Evolutionary conservation across 1,284 basidiomycete species (phyloP).

Genomic region (Leucocoprinus gongylophorus): DNA sequence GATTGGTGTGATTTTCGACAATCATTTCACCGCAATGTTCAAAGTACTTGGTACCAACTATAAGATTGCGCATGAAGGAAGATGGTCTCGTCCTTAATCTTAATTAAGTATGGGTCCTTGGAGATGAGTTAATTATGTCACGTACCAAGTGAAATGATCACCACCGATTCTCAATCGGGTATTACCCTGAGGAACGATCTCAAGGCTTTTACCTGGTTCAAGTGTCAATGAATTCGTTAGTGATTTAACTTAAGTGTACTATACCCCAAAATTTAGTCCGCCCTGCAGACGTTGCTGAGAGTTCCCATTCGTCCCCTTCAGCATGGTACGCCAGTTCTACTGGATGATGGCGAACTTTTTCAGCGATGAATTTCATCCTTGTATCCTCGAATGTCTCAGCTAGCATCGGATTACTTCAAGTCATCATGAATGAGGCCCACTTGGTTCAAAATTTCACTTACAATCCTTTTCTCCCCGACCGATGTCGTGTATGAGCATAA

Average conservation of each 20-base stretch:
- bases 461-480: slow-evolving; percentile 84
- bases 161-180: slow-evolving; percentile 58
- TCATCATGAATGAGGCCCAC: not conserved
- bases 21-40: slow-evolving; percentile 75
- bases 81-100: slow-evolving; percentile 70
- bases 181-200: slow-evolving; percentile 72
- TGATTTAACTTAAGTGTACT: slow-evolving; percentile 16
- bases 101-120: slow-evolving; percentile 3
- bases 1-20: slow-evolving; percentile 55
- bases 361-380: slow-evolving; percentile 75
- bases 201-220: slow-evolving; percentile 68
- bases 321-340: slow-evolving; percentile 80
- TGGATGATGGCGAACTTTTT: slow-evolving; percentile 87
- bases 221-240: slow-evolving; percentile 7
- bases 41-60: slow-evolving; percentile 87
- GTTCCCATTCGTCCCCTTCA: slow-evolving; percentile 69
- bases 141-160: slow-evolving; percentile 62
- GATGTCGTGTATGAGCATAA: slow-evolving; percentile 74
- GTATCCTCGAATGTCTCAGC: slow-evolving; percentile 84
- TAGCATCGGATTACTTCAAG: slow-evolving; percentile 73
- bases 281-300: slow-evolving; percentile 65
- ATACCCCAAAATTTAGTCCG: slow-evolving; percentile 88
- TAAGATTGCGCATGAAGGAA: slow-evolving; percentile 82
- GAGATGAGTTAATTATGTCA: not conserved
- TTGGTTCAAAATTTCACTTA: slow-evolving; percentile 34